Evolutionary conservation across 2,329 filamentous ascomycete genomes (phyloP).

Genomic region (Arthrobotrys pseudoclavata): DNA sequence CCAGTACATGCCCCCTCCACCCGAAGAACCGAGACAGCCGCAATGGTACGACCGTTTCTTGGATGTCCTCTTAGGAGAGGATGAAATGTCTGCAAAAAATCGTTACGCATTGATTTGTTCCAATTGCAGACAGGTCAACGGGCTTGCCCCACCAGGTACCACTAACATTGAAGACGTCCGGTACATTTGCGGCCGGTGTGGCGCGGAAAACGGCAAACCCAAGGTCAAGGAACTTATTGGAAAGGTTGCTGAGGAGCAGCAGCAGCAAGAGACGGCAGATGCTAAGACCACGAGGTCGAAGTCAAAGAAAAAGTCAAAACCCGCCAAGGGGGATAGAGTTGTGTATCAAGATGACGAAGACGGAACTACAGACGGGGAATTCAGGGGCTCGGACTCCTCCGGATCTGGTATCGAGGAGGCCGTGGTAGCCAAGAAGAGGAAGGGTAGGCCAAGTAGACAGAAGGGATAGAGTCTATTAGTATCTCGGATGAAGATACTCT

Average conservation of each 20-base stretch:
- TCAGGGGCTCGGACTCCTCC: constrained; percentile 46
- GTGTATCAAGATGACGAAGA: constrained; percentile 46
- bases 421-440: constrained; percentile 59
- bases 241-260: constrained; percentile 69
- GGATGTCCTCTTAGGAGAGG: constrained; percentile 91
- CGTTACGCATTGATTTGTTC: constrained; percentile 87
- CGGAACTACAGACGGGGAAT: constrained; percentile 37
- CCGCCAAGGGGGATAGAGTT: constrained; percentile 40
- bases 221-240: constrained; percentile 80
- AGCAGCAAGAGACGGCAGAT: neutral
- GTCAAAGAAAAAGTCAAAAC: constrained; percentile 53
- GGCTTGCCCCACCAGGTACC: constrained; percentile 90
- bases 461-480: constrained; percentile 44
- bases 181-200: constrained; percentile 92
- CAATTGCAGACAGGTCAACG: constrained; percentile 88
- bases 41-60: constrained; percentile 96
- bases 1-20: constrained; percentile 62
- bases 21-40: constrained; percentile 66
- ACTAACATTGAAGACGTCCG: constrained; percentile 80
- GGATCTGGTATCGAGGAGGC: constrained; percentile 49
- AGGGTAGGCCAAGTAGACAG: constrained; percentile 38
- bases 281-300: constrained; percentile 37
- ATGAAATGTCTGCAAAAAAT: constrained; percentile 92
- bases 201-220: constrained; percentile 83
- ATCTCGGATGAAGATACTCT: constrained; percentile 27